Evolutionary conservation across 2,329 filamentous ascomycete genomes (phyloP).

Genomic region (Colletotrichum musae): DNA sequence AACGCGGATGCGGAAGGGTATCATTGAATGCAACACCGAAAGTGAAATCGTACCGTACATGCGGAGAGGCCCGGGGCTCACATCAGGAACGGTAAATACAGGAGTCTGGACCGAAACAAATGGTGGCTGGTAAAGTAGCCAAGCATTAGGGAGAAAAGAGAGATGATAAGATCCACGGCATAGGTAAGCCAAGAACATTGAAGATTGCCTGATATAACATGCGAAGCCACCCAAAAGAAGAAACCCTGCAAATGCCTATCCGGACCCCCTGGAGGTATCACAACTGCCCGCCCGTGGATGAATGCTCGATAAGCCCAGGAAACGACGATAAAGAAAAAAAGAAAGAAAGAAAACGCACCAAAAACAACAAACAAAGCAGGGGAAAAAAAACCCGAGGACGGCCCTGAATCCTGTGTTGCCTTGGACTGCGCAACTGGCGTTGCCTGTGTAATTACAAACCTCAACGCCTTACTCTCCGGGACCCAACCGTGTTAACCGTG

Average conservation of each 20-base stretch:
- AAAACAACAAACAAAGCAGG: conserved; percentile 24
- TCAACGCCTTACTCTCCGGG: conserved; percentile 13
- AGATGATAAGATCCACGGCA: background rate
- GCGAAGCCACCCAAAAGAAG: conserved; percentile 27
- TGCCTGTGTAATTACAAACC: background rate
- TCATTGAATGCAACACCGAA: conserved; percentile 31
- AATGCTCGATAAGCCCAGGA: conserved; percentile 42
- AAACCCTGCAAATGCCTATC: conserved; percentile 41
- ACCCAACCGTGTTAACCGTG: conserved; percentile 5
- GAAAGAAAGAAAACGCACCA: conserved; percentile 25
- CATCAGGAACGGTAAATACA: conserved; percentile 13
- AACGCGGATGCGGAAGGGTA: conserved; percentile 27
- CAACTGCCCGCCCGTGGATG: conserved; percentile 35
- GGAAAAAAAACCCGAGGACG: conserved; percentile 5
- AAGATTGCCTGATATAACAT: conserved; percentile 6
- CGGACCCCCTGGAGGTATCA: conserved; percentile 42
- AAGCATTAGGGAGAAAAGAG: conserved; percentile 22
- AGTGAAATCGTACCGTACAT: background rate
- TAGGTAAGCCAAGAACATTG: background rate
- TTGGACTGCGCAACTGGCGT: background rate
- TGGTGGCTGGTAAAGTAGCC: conserved; percentile 1
- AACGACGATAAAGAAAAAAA: conserved; percentile 45
- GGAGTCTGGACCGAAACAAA: background rate
- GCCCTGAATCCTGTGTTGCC: background rate
- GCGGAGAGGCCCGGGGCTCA: conserved; percentile 12